Evolutionary conservation across 805 yeast species (phyloP), one percentile per base, ranked within the genome.

Genomic region (Ogataea glucozyma): DNA sequence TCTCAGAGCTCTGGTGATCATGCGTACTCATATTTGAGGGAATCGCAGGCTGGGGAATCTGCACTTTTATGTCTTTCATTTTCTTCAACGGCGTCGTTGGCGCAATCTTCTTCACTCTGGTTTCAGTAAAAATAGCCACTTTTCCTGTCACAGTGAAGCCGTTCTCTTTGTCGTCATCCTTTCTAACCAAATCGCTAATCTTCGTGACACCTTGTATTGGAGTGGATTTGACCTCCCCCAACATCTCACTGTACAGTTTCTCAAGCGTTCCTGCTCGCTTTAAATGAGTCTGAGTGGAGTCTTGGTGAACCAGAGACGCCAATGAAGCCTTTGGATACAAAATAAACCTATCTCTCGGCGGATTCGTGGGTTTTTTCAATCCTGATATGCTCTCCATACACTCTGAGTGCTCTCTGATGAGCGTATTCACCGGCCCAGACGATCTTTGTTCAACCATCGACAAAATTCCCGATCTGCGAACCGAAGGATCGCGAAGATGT

Each of bases 51-150:
- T 51, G 30, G 62, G 38, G 34, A 44, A 33, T 11, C 49, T 54
- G 31, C 4, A 43, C 47, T 57, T 57, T 60, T 30, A 71, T 49
- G 26, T 77, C 82, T 16, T 12, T 30, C 73, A 81, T 73, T 48
- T 77, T 81, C 56, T 76, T 82, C 7, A 78, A 79, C 0, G 88
- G 90, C 0, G 89, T 83, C 3, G 82, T 78, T 2, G 90, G 88
- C 6, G 79, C 62, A 11, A 85, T 70, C 24, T 56, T 49, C 52
- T 61, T 34, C 51, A 73, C 62, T 54, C 70, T 53, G 57, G 80
- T 56, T 47, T 73, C 58, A 44, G 61, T 27, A 81, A 87, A 58
- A 50, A 83, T 54, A 62, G 68, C 70, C 35, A 78, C 59, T 38
- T 67, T 62, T 13, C 83, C 83, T 49, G 69, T 75, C 16, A 73